Base-by-base conservation (phyloP, 2,329 filamentous ascomycete species). In the Colletotrichum tropicale region DNA sequence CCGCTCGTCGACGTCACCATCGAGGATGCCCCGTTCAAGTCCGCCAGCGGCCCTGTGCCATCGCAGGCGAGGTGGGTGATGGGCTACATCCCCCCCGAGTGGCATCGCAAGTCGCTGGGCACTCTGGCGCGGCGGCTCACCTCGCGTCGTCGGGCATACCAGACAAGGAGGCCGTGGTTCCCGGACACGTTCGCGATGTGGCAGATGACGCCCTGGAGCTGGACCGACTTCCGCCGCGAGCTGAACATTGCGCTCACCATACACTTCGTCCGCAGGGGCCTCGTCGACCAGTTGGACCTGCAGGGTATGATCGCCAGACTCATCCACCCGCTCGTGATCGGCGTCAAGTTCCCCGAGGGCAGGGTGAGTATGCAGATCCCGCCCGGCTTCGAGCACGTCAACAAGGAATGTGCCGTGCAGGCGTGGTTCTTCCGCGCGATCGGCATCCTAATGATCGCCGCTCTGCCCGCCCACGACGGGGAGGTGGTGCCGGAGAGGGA, bases 401-500 rank as follows among this genome's bases (percentile, higher is more conserved):
- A n/a, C 24, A 32, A 24, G 12, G 18, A 68, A 38, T n/a, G 30
- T 5, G 65, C 26, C 8, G 24, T 55, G 12, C 56, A 36, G 9
- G 28, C 52, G 24, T 77, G 75, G 75, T 77, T 77, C 68, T 77
- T 66, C 36, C 67, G 75, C 4, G 75, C 75, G 5, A 12, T 77
- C 28, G 73, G 67, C 9, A 52, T 55, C 12, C 36, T 77, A 10
- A 16, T 72, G 2, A 13, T 9, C 7, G 75, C 75, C 6, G 52
- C 72, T 5, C 26, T 77, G 15, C 75, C 75, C 16, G 66, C 21
- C 3, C 13, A 61, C 13, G 32, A 34, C 8, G 8, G 9, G 16
- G 16, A 8, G 24, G 16, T 13, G 15, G 7, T n/a, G 5, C 55
- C 8, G 21, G 21, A 69, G 10, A 52, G n/a, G 43, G 43, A 52